Percentiles rank a stretch among this genome's conserved stretches.
Conservation (phyloP, 306 rosid genomes). For the Casuarina cunninghamiana region DNA sequence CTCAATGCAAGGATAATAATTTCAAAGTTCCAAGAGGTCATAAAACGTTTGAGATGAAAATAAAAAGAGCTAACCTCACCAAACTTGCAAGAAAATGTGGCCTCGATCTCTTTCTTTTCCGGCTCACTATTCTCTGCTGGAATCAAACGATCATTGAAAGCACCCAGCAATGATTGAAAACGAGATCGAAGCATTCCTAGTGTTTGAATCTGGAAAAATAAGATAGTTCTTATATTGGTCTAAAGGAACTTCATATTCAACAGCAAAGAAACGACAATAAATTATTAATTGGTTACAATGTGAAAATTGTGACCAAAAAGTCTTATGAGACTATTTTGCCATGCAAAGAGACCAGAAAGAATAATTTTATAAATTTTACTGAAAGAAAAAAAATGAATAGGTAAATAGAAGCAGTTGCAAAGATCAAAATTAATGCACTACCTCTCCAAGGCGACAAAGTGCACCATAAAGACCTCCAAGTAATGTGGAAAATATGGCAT, state of each 20-base stretch:
- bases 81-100: constrained; percentile 72
- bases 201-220: constrained; percentile 70
- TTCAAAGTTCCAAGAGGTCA: constrained; percentile 1
- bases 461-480: constrained; percentile 98
- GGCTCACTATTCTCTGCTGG: constrained; percentile 74
- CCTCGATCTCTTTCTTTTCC: constrained; percentile 84
- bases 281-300: background rate
- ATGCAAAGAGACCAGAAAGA: no score
- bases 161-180: constrained; percentile 82
- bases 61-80: constrained; percentile 38
- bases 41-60: constrained; percentile 14
- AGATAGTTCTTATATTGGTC: background rate
- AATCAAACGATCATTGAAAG: constrained; percentile 75
- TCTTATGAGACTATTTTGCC: background rate
- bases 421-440: constrained; percentile 22
- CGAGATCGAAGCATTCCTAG: constrained; percentile 98
- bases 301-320: background rate
- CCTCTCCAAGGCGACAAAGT: constrained; percentile 97
- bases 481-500: constrained; percentile 93
- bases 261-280: background rate
- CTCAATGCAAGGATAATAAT: constrained; percentile 12
- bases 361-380: background rate
- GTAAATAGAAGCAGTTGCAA: background rate
- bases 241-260: background rate
- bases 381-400: background rate